Evolutionary conservation across 306 rosid species (phyloP), one percentile per base, ranked within the genome.

Genomic region (Castanea crenata): DNA sequence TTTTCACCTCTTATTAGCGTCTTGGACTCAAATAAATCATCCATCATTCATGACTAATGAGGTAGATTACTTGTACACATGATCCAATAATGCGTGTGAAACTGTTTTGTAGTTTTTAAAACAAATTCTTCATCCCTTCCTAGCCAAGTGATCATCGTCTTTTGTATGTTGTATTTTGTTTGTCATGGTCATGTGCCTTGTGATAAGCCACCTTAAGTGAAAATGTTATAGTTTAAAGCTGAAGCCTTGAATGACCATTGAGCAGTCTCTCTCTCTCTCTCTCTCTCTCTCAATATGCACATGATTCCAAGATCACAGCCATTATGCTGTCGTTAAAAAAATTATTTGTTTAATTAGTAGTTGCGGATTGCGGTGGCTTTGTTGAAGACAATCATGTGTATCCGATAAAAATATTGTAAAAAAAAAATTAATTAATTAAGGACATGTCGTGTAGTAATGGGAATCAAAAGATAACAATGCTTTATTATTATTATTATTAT

Each of bases 221-320:
- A 62, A 27, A 12, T 25, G n/a, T 64, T 27, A 14, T 3, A 4
- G 38, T 63, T 29, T 5, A 29, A 10, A 64, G 44, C 4, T 31
- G 11, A 64, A 64, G 35, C 52, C 15, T 64, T 51, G 5, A 65
- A 29, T 12, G 52, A 65, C 38, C 65, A 52, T 31, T 65, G 31
- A 15, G 34, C 34, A 25, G 9, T 16, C 3, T 56, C 29, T 71
- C 5, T 4, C 51, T 71, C n/a, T n/a, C n/a, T n/a, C n/a, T n/a
- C n/a, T n/a, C 46, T 31, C 20, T 2, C 2, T 59, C 65, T 27
- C 65, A 59, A 59, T 12, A 9, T 54, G 80, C 80, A 77, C 74
- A 67, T 55, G 80, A 25, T 34, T 19, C 34, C 29, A 6, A 55
- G 80, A 77, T 77, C 27, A 77, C 65, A 34, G 51, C n/a, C 73